Percentiles rank a stretch among this genome's conserved stretches.
Conservation (phyloP, 352 stramenopile species). For the Phytophthora pseudosyringae region DNA sequence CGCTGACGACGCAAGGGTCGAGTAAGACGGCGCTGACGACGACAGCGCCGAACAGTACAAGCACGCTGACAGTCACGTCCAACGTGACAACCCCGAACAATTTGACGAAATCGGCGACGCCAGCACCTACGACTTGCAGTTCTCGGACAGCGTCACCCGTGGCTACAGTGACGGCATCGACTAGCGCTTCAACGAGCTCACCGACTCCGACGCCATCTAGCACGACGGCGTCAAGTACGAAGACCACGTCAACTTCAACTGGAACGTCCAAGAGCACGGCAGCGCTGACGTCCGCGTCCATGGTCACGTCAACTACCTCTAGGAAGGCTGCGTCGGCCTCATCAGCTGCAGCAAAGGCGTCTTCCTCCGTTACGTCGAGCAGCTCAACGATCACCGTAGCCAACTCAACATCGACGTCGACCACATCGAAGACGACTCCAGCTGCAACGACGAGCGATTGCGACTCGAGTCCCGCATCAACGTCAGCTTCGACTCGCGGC, state of each 20-base stretch:
- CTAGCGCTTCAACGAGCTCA: neutral
- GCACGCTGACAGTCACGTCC: neutral
- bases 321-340: neutral
- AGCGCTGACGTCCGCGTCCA: constrained; percentile 15
- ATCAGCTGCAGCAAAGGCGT: constrained; percentile 3
- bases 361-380: constrained; percentile 11
- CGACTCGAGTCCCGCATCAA: neutral
- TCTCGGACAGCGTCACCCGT: neutral
- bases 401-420: constrained; percentile 12
- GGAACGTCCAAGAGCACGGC: constrained; percentile 4
- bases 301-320: constrained; percentile 19
- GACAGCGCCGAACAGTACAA: neutral
- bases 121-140: neutral
- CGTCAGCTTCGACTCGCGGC: neutral
- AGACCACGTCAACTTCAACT: constrained; percentile 9
- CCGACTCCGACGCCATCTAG: neutral
- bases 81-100: constrained; percentile 9
- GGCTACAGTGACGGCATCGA: neutral
- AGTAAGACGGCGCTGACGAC: constrained; percentile 5
- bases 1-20: neutral
- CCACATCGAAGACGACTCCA: neutral
- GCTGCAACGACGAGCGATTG: neutral
- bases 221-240: neutral
- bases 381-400: constrained; percentile 9
- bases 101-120: neutral